phyloP scores from a whole-genome alignment of 2,329 filamentous ascomycete species.

The Clarireedia paspali region DNA sequence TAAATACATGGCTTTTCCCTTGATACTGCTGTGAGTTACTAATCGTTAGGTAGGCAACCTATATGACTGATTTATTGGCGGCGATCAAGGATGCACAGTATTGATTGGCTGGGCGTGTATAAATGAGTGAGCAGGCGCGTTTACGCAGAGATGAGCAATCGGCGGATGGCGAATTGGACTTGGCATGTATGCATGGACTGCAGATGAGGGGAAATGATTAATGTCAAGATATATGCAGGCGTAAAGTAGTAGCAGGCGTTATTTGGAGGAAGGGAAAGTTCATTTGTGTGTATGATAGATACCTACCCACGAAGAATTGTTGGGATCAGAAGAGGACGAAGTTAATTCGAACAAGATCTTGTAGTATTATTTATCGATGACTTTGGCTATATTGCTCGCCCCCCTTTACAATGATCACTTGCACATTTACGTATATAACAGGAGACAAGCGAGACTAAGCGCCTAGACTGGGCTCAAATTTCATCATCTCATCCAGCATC shows the following conservation, averaged over 20 bases:
- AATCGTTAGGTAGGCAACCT: conserved; percentile 8
- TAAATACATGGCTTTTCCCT: conserved; percentile 12
- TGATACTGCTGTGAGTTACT: background rate
- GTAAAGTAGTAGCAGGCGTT: background rate
- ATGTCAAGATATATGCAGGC: background rate
- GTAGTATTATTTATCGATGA: too few relatives aligned
- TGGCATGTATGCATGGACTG: background rate
- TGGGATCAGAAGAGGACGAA: background rate
- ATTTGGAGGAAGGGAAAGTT: background rate
- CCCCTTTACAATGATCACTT: too few relatives aligned
- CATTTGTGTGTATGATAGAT: background rate
- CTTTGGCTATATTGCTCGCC: too few relatives aligned
- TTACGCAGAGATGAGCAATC: background rate
- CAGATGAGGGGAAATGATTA: background rate
- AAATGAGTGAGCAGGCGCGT: background rate
- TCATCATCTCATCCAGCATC: conserved; percentile 22
- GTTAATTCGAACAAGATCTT: too few relatives aligned
- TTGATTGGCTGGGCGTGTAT: background rate
- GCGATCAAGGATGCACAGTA: conserved; percentile 14
- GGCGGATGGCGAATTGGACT: background rate
- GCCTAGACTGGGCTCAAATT: conserved; percentile 20
- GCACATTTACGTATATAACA: too few relatives aligned
- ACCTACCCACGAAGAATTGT: background rate
- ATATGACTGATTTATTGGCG: conserved; percentile 15
- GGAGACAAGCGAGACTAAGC: conserved; percentile 4